These are phyloP conservation scores for Protea cynaroides DNA, from an alignment of 164 flowering plant genomes.

Conservation along the genomic window DNA sequence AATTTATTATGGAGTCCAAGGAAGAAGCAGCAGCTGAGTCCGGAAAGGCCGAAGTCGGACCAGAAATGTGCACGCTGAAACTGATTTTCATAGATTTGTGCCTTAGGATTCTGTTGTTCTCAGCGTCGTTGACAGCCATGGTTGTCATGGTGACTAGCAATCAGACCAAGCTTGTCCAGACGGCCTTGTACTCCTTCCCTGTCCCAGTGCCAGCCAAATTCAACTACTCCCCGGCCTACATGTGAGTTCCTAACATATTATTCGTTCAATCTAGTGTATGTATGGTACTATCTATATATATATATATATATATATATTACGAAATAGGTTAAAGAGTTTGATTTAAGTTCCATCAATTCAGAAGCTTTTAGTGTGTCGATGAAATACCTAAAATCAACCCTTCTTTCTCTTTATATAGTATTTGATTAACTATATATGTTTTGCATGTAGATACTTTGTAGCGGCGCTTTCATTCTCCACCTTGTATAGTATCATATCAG, in stretches of 20 bases:
- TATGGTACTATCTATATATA: background rate
- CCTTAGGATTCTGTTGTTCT: conserved; percentile 1
- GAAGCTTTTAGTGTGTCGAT: too few species aligned
- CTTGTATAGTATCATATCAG: background rate
- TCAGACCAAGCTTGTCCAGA: conserved; percentile 1
- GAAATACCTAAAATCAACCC: too few species aligned
- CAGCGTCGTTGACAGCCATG: conserved; percentile 1
- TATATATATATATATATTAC: background rate
- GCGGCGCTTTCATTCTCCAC: background rate
- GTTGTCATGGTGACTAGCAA: conserved; percentile 10
- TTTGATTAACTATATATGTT: too few species aligned
- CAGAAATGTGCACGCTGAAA: too few species aligned
- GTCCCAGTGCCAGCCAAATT: background rate
- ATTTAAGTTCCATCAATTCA: too few species aligned
- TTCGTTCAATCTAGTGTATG: too few species aligned
- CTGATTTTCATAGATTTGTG: background rate
- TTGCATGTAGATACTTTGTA: background rate
- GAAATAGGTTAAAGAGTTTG: too few species aligned
- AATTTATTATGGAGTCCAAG: too few species aligned
- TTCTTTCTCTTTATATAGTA: too few species aligned
- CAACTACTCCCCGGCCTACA: conserved; percentile 7
- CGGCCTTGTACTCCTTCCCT: background rate
- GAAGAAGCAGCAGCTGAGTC: too few species aligned
- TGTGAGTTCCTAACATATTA: conserved; percentile 1
- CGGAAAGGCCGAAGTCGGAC: too few species aligned